Base-by-base conservation (phyloP, 345 rosid species). In the Corchorus olitorius region DNA sequence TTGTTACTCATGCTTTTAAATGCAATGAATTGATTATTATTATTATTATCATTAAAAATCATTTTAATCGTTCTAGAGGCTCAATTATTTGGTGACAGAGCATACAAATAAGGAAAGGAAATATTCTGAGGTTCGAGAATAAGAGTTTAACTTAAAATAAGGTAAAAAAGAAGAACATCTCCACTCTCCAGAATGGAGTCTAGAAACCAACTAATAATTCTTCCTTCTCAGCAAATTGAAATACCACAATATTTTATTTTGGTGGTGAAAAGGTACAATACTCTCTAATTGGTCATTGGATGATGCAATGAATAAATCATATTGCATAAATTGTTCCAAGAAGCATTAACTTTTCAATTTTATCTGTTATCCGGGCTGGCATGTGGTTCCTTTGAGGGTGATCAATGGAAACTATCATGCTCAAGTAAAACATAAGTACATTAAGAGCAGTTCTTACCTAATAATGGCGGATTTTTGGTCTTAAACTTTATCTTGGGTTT, bases 401-500 rank as follows among this genome's bases (percentile, higher is more conserved):
- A 65, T 70, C 33, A 63, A 27, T 33, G 15, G 22, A 56, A 5
- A 9, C 10, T 68, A 70, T 56, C 35, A 59, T 34, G 11, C 45
- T 17, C 54, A 55, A 55, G n/a, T 59, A 41, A 53, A 46, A 41
- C 16, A 1, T 11, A 1, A 11, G 70, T 58, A 41, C 33, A 22
- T 39, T 37, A 67, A n/a, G 43, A 65, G 53, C 65, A 76, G 39
- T 39, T 33, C 41, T 70, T 62, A 66, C 74, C 70, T 50, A 20
- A 27, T 39, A 52, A 58, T 35, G 68, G 59, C 80, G 73, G 22
- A 72, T 35, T 73, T 22, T 39, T 73, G 16, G 65, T 78, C 86
- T 77, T 54, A 64, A 61, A 49, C 27, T 48, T 77, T 77, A 72
- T 45, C 20, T 79, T 80, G 65, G 79, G 54, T 77, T 81, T 78